A percentile compares a stretch with the other conserved stretches of the same genome.
Evolutionary conservation across 768 basidiomycete species (phyloP).

Genomic region (Cystofilobasidium ferigula): DNA sequence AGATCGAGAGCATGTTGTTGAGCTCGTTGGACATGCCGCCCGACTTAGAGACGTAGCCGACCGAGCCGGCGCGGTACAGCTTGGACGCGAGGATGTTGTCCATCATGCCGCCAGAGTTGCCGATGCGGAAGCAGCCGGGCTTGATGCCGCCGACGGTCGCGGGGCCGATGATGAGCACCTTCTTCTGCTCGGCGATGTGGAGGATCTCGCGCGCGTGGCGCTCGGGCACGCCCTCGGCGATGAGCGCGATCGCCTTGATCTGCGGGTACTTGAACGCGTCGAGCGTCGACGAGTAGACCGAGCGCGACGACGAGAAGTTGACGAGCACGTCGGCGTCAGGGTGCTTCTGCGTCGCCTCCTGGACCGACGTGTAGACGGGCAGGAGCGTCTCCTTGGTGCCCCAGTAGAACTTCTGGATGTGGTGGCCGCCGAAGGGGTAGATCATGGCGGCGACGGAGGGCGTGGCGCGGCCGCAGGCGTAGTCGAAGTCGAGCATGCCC

Average conservation of each 20-base stretch:
- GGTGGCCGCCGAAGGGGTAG: conserved; percentile 98
- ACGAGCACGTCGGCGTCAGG: conserved; percentile 93
- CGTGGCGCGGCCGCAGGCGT: conserved; percentile 79
- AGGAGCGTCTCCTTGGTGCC: conserved; percentile 97
- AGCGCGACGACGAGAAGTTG: conserved; percentile 91
- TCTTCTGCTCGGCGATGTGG: conserved; percentile 70
- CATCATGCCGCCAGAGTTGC: conserved; percentile 71
- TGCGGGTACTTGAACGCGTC: conserved; percentile 69
- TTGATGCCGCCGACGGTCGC: conserved; percentile 99
- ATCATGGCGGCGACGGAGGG: conserved; percentile 99
- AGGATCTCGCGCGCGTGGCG: conserved; percentile 92
- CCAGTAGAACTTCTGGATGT: conserved; percentile 99
- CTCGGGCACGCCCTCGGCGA: conserved; percentile 98
- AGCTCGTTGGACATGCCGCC: conserved; percentile 99
- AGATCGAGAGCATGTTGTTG: conserved; percentile 95
- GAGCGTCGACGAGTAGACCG: conserved; percentile 86
- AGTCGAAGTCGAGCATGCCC: conserved; percentile 98
- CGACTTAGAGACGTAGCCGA: conserved; percentile 98
- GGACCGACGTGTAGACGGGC: conserved; percentile 86
- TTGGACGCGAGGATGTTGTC: conserved; percentile 99
- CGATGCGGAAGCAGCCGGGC: conserved; percentile 98
- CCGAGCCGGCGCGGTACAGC: conserved; percentile 92
- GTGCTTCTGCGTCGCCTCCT: conserved; percentile 87
- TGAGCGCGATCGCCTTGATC: conserved; percentile 71
- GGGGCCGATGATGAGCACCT: conserved; percentile 86